Evolutionary conservation across 768 basidiomycete species (phyloP), one percentile per base, ranked within the genome.

Genomic region (Flagelloscypha sp.): DNA sequence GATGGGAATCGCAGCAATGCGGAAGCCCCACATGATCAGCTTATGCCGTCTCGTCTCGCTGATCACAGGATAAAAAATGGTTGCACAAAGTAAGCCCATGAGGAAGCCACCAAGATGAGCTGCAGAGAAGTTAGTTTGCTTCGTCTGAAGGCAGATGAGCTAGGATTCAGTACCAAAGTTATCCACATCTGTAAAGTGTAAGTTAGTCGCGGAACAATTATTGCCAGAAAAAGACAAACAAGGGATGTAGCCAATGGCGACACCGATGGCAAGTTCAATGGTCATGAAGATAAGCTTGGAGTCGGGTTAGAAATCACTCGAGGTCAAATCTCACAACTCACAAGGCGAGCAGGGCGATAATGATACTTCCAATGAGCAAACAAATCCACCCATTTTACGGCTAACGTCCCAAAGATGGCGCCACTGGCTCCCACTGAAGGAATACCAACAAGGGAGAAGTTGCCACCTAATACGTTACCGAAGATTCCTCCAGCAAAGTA

Each of bases 401-500:
- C 84, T 27, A 89, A 61, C 2, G 84, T 86, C 11, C 87, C 89
- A 38, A 94, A 92, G 37, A 97, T 84, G 1, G 93, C 89, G 5
- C 94, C 94, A 45, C 82, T 86, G 2, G 94, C 95, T 28, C 94
- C 94, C 8, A 90, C 71, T 9, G 86, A 89, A 0, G 94, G 92
- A 13, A 81, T 61, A 6, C 90, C 93, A 3, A 92, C 83, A 9
- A 94, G 62, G 2, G 88, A 69, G 52, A 98, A 98, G 58, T 95
- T 97, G 2, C 89, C 90, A 16, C 94, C 93, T 18, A 98, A 66
- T 17, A 90, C 72, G 46, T 89, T 89, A 23, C 94, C 94, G 53
- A 95, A 97, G 22, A 95, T 87, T 6, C 94, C 94, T 8, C 88
- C 84, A 1, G 90, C 72, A 28, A 92, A 73, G 56, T 97, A 99